A percentile compares a stretch with the other conserved stretches of the same genome.
Evolutionary conservation across 2,329 filamentous ascomycete genomes (phyloP).

Genomic region (Biscogniauxia mediterranea): DNA sequence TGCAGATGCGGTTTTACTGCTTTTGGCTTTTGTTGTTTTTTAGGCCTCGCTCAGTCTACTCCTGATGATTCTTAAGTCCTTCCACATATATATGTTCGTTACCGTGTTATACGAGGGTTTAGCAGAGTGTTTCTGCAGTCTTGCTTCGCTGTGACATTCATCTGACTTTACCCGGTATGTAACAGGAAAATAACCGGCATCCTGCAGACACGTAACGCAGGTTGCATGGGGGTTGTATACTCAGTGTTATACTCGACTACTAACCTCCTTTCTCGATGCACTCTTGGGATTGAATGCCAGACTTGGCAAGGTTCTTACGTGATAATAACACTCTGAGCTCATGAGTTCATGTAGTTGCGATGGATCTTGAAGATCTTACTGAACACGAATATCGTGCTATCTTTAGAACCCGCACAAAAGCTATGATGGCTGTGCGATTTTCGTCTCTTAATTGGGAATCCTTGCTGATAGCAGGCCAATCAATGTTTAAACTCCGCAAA

Average conservation of each 20-base stretch:
- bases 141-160: neutral
- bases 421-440: neutral
- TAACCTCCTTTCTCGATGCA: neutral
- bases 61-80: too few relatives aligned
- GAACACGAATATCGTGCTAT: neutral
- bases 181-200: neutral
- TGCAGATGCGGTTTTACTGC: neutral
- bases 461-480: neutral
- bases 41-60: too few relatives aligned
- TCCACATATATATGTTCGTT: neutral
- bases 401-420: neutral
- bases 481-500: neutral
- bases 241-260: neutral
- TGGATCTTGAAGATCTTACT: neutral
- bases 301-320: neutral
- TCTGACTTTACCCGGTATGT: neutral
- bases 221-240: neutral
- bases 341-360: neutral
- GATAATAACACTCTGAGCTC: neutral
- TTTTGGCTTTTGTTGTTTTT: neutral
- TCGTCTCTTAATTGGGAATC: neutral
- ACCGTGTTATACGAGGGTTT: neutral
- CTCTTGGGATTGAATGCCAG: neutral
- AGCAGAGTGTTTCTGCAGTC: neutral
- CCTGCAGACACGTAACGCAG: neutral